phyloP scores from a whole-genome alignment of 116 monocot species.

The Cymodocea nodosa region DNA sequence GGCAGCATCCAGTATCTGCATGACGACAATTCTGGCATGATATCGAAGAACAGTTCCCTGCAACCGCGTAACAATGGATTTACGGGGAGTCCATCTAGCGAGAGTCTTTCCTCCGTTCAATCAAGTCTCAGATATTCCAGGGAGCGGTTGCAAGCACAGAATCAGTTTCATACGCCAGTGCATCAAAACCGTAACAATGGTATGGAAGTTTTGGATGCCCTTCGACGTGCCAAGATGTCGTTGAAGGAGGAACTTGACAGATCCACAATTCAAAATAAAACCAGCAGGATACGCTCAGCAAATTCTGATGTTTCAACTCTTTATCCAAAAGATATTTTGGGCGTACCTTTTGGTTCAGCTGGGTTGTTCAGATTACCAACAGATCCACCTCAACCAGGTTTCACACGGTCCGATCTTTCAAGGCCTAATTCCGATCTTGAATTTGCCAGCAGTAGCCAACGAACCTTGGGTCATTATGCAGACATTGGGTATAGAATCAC shows the following conservation, averaged over 20 bases:
- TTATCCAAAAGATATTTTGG: slow-evolving; percentile 4
- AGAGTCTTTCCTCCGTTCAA: slow-evolving; percentile 10
- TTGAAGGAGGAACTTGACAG: slow-evolving; percentile 28
- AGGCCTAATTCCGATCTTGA: slow-evolving; percentile 6
- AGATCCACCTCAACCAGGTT: slow-evolving; percentile 12
- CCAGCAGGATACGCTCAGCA: slow-evolving; percentile 5
- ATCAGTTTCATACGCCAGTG: slow-evolving; percentile 1
- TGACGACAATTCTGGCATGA: slow-evolving; percentile 9
- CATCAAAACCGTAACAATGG: slow-evolving; percentile 9
- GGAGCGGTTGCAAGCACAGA: slow-evolving; percentile 10
- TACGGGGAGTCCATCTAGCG: slow-evolving; percentile 4
- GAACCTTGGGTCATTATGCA: neutral
- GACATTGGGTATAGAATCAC: neutral
- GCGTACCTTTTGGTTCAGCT: slow-evolving; percentile 34
- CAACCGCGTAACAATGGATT: neutral
- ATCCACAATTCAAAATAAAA: neutral
- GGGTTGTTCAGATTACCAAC: slow-evolving; percentile 63
- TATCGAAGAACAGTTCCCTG: slow-evolving; percentile 11
- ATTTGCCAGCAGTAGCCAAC: neutral
- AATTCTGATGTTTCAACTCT: slow-evolving; percentile 6
- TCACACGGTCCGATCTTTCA: slow-evolving; percentile 8
- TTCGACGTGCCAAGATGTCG: slow-evolving; percentile 58
- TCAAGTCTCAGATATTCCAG: slow-evolving; percentile 9
- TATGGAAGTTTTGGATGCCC: slow-evolving; percentile 42
- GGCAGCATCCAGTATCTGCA: neutral